Evolutionary conservation across 202 grass and related monocot genomes (phyloP), one percentile per base, ranked within the genome.

Genomic region (Eragrostis tef): DNA sequence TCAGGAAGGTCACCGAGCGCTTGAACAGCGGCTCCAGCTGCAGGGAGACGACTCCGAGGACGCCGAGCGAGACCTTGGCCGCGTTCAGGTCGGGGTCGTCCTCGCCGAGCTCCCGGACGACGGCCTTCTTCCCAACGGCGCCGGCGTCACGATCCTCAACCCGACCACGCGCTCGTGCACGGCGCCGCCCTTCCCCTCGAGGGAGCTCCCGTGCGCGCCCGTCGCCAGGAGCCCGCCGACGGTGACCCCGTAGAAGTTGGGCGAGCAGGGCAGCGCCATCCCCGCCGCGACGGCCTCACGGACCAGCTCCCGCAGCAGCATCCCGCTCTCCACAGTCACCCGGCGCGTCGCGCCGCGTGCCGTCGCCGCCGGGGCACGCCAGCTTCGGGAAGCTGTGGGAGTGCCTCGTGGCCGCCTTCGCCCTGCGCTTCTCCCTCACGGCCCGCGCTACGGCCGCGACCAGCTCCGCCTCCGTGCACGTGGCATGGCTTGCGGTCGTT

Each of bases 41-140:
- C 17, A 93, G 56, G 13, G 84, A 90, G 5, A 93, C 76, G 6
- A 83, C 87, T 3, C 91, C 87, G 20, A 93, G 90, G 5, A 90
- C 87, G 1, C 90, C 90, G 43, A 92, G 83, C 13, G 90, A 92
- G 19, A 92, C 90, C 76, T 89, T 89, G 20, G 53, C 91, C 5
- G 91, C 91, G 66, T 90, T 57, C 20, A 90, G 19, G 39, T 52
- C 50, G 5, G 50, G 50, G 70, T 90, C 46, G 4, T 31, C 67
- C 3, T 14, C 51, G n/a, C 1, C 14, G 27, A 93, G 73, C 44
- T 11, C 47, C 3, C 88, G 27, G 5, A 93, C 64, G 45, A 63
- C 70, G 0, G 85, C 70, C 69, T 42, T 46, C 85, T 73, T 1
- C 63, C n/a, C 7, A 29, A 80, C 57, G 84, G 53, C 11, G 81